phyloP scores from a whole-genome alignment of 768 basidiomycete genomes.

The Pleurotus tuber-regium region DNA sequence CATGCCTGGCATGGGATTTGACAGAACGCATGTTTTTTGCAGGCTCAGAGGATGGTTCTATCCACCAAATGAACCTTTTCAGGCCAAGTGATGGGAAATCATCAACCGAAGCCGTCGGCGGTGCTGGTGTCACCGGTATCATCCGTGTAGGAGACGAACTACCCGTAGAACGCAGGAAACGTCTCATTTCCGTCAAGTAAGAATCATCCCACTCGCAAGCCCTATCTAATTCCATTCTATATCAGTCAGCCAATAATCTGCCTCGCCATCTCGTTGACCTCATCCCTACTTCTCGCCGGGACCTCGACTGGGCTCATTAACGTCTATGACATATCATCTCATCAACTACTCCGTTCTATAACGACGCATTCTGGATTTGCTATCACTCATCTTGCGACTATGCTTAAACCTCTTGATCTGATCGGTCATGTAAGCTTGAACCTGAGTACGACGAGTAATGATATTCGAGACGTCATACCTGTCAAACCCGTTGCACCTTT shows the following conservation, averaged over 20 bases:
- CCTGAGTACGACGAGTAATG: slow-evolving; percentile 33
- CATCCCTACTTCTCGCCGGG: slow-evolving; percentile 78
- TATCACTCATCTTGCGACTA: slow-evolving; percentile 71
- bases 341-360: slow-evolving; percentile 84
- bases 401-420: slow-evolving; percentile 87
- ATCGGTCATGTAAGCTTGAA: slow-evolving; percentile 73
- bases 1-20: slow-evolving; percentile 72
- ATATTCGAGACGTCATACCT: slow-evolving; percentile 58
- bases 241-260: slow-evolving; percentile 72
- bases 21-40: slow-evolving; percentile 90
- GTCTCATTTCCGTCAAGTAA: slow-evolving; percentile 73
- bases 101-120: slow-evolving; percentile 74
- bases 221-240: slow-evolving; percentile 4
- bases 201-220: slow-evolving; percentile 16
- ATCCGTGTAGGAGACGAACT: slow-evolving; percentile 63
- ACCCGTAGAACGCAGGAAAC: slow-evolving; percentile 42
- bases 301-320: slow-evolving; percentile 72
- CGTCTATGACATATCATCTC: slow-evolving; percentile 85
- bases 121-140: slow-evolving; percentile 67
- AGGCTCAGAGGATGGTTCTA: slow-evolving; percentile 66
- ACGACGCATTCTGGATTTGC: slow-evolving; percentile 63
- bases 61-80: slow-evolving; percentile 82
- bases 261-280: slow-evolving; percentile 74
- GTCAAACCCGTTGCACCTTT: slow-evolving; percentile 67
- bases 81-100: slow-evolving; percentile 53